A percentile compares a stretch with the other conserved stretches of the same genome.
phyloP scores from a whole-genome alignment of 225 moss, liverwort and hornwort species.

The Ulota crispa region DNA sequence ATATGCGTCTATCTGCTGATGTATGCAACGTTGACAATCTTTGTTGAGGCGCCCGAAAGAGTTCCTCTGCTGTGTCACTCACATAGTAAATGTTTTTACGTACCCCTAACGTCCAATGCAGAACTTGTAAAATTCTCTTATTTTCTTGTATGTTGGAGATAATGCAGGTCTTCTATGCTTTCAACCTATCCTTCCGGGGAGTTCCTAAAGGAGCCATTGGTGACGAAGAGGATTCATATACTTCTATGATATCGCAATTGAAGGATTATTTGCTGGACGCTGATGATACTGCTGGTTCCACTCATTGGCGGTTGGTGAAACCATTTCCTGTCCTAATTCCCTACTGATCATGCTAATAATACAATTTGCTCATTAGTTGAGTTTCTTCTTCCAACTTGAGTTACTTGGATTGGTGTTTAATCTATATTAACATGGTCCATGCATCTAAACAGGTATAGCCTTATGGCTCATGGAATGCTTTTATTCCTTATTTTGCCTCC shows the following conservation, averaged over 20 bases:
- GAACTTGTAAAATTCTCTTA: not conserved
- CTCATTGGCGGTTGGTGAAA: conserved; percentile 57
- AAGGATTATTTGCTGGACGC: conserved; percentile 70
- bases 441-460: conserved; percentile 54
- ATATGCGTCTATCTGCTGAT: not conserved
- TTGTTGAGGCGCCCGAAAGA: not conserved
- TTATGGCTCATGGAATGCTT: conserved; percentile 91
- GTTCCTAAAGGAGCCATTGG: conserved; percentile 54
- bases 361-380: not conserved
- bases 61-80: not conserved
- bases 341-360: not conserved
- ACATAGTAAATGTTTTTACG: not conserved
- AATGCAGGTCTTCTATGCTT: conserved; percentile 64
- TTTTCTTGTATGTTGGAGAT: conserved; percentile 15
- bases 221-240: conserved; percentile 54
- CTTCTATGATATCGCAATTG: conserved; percentile 56
- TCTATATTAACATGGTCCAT: conserved; percentile 15
- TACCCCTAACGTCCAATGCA: not conserved
- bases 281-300: conserved; percentile 52
- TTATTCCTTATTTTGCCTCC: conserved; percentile 74
- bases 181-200: conserved; percentile 69
- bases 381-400: not conserved
- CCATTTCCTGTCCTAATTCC: not conserved
- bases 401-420: not conserved
- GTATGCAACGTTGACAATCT: not conserved